Evolutionary conservation across 495 filamentous ascomycete species (phyloP).

Genomic region (Glonium stellatum): DNA sequence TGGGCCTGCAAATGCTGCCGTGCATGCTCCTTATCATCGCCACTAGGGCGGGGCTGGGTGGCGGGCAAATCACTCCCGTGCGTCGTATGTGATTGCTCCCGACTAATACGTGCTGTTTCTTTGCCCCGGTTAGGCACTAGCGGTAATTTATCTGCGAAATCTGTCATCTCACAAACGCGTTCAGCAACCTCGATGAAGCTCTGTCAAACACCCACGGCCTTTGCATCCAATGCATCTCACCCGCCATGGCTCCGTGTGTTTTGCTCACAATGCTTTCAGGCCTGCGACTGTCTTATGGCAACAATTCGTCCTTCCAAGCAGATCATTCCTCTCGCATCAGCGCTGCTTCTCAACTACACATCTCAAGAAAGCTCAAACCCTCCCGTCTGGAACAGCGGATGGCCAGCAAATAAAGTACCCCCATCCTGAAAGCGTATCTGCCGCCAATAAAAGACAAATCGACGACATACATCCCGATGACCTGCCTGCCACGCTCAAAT

Average conservation of each 20-base stretch:
- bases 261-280: constrained; percentile 18
- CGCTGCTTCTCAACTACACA: constrained; percentile 5
- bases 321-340: constrained; percentile 1
- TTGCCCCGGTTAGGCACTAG: background rate
- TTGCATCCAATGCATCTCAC: constrained; percentile 12
- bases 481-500: constrained; percentile 43
- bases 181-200: background rate
- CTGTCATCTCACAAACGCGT: background rate
- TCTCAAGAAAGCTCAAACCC: background rate
- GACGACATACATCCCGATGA: constrained; percentile 28
- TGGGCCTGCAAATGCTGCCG: background rate
- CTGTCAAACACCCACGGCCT: background rate
- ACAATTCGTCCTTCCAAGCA: constrained; percentile 17
- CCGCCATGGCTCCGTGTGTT: constrained; percentile 7
- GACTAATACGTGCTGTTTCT: too few relatives aligned
- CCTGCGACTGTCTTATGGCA: constrained; percentile 24
- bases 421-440: background rate
- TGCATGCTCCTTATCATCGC: background rate
- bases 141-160: background rate
- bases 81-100: too few relatives aligned
- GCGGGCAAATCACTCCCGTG: too few relatives aligned
- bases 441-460: constrained; percentile 5
- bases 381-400: background rate
- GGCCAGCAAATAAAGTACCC: constrained; percentile 3
- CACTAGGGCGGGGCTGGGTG: too few relatives aligned